Evolutionary conservation across 139 green algal genomes (phyloP).

Genomic region (Auxenochlorella pyrenoidosa): DNA sequence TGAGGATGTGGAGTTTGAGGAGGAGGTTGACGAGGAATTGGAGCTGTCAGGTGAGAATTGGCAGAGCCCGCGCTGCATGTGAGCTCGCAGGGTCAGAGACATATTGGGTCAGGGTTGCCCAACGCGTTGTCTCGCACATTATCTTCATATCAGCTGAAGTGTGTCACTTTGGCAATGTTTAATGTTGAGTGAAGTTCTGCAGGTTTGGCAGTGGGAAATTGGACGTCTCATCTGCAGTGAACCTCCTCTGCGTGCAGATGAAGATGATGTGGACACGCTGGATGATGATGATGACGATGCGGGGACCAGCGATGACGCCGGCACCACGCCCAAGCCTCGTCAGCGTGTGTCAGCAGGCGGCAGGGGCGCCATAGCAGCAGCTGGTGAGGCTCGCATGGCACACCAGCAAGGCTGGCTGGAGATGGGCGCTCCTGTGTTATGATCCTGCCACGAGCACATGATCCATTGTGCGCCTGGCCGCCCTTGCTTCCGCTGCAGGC

Average conservation of each 20-base stretch:
- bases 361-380: background rate
- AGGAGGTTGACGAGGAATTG: slow-evolving; percentile 26
- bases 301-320: slow-evolving; percentile 7
- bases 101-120: background rate
- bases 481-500: background rate
- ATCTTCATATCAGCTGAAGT: background rate
- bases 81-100: too few relatives aligned
- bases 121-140: background rate
- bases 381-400: background rate
- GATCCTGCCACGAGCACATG: too few relatives aligned
- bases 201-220: too few relatives aligned
- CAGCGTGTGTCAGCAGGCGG: too few relatives aligned
- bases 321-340: background rate
- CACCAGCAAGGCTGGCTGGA: too few relatives aligned
- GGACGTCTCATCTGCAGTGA: too few relatives aligned
- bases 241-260: background rate
- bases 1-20: slow-evolving; percentile 28
- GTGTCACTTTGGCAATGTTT: too few relatives aligned
- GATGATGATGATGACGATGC: background rate
- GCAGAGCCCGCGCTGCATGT: background rate
- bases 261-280: slow-evolving; percentile 5
- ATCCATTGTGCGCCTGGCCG: too few relatives aligned
- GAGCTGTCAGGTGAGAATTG: slow-evolving; percentile 18
- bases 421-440: too few relatives aligned
- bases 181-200: too few relatives aligned